Conservation (phyloP, 1,284 basidiomycete genomes). For the Vanrija sp. region DNA sequence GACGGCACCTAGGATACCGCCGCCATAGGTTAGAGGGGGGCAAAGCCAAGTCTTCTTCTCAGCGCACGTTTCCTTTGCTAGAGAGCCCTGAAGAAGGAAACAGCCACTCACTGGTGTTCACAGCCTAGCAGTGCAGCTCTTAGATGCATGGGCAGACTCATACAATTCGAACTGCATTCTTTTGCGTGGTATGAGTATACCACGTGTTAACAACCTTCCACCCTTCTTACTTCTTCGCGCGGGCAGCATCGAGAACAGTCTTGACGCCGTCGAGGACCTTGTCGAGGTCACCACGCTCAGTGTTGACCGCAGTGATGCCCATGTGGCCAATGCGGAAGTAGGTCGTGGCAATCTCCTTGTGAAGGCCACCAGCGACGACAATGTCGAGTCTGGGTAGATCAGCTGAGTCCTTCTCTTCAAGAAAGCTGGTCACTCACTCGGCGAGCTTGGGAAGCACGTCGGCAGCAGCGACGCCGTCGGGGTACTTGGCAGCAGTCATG, state of each 20-base stretch:
- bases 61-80: too few relatives aligned
- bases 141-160: too few relatives aligned
- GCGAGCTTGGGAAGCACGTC: conserved; percentile 64
- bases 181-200: not conserved
- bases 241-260: conserved; percentile 53
- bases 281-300: conserved; percentile 69
- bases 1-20: too few relatives aligned
- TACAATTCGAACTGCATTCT: too few relatives aligned
- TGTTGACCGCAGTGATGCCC: conserved; percentile 76
- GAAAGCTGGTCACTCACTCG: conserved; percentile 22
- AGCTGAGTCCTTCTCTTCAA: not conserved
- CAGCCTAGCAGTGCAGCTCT: too few relatives aligned
- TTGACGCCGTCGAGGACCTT: conserved; percentile 66
- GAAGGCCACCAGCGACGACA: conserved; percentile 84
- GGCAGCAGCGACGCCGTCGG: conserved; percentile 65
- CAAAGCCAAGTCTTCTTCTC: too few relatives aligned
- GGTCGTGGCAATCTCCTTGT: conserved; percentile 77
- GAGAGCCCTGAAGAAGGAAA: too few relatives aligned
- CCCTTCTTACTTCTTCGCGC: not conserved
- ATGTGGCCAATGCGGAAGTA: conserved; percentile 64
- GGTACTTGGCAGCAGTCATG: conserved; percentile 82
- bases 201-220: not conserved
- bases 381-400: conserved; percentile 56
- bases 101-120: too few relatives aligned
- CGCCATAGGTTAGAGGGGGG: too few relatives aligned